Evolutionary conservation across 2,329 filamentous ascomycete species (phyloP).

Genomic region (Cercospora sp.): DNA sequence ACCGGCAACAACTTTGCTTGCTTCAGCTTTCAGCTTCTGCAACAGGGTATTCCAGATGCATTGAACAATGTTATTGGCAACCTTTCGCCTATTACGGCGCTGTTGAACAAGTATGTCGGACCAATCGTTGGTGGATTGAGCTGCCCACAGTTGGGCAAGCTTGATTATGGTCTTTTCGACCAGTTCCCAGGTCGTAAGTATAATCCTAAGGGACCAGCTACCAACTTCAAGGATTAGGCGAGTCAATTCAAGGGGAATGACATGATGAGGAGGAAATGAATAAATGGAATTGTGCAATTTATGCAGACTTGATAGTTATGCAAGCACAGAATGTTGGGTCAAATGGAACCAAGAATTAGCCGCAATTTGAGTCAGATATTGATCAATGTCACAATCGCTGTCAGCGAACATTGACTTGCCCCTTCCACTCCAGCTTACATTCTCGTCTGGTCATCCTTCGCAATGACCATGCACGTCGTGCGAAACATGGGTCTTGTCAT

Average conservation of each 20-base stretch:
- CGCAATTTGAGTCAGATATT: not conserved
- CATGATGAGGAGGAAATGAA: not conserved
- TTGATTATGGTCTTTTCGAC: conserved; percentile 26
- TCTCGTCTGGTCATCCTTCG: not conserved
- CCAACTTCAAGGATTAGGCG: conserved; percentile 26
- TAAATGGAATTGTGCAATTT: not conserved
- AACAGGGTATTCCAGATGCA: conserved; percentile 38
- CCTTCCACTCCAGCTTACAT: not conserved
- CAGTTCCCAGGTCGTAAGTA: conserved; percentile 32
- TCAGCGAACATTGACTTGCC: not conserved
- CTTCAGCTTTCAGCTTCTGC: conserved; percentile 32
- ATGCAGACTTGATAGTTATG: not conserved
- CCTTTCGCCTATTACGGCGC: conserved; percentile 19
- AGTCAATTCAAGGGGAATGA: not conserved
- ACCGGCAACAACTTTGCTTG: conserved; percentile 25
- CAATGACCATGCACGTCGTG: not conserved
- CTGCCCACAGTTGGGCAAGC: conserved; percentile 26
- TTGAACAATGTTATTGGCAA: conserved; percentile 17
- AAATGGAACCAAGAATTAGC: not conserved
- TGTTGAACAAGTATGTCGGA: conserved; percentile 27
- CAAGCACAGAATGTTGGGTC: not conserved
- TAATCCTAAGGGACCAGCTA: conserved; percentile 28
- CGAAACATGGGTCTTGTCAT: not conserved
- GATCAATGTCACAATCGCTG: not conserved
- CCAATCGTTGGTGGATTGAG: conserved; percentile 25